These are phyloP conservation scores for Saccharomyces pastorianus DNA, from an alignment of 1,139 yeast genomes.

Conservation along the genomic window DNA sequence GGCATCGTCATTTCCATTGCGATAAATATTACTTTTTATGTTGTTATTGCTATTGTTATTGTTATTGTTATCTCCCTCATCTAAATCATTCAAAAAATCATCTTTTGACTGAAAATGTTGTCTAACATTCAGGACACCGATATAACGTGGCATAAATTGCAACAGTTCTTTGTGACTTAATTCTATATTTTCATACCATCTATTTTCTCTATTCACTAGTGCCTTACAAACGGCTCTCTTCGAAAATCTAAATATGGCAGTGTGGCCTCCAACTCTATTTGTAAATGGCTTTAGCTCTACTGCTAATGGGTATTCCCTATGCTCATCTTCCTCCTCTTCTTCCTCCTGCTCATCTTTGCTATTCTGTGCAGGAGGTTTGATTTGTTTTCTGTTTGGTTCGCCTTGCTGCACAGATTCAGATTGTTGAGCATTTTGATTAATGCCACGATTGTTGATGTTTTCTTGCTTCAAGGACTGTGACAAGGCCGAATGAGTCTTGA, in stretches of 20 bases:
- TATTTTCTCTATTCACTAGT: conserved; percentile 77
- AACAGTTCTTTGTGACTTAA: conserved; percentile 65
- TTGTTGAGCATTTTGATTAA: background rate
- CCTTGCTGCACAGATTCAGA: conserved; percentile 2
- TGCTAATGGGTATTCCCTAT: conserved; percentile 50
- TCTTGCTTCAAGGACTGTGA: background rate
- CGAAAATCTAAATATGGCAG: conserved; percentile 88
- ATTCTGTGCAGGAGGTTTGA: conserved; percentile 22
- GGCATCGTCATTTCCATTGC: background rate
- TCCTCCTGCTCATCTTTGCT: conserved; percentile 35
- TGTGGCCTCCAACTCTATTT: conserved; percentile 96
- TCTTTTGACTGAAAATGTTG: conserved; percentile 37
- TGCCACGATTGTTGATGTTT: background rate
- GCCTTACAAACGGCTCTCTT: conserved; percentile 95
- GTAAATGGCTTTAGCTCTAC: conserved; percentile 83
- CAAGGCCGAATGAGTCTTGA: background rate
- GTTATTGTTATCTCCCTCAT: background rate
- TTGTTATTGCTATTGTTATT: background rate
- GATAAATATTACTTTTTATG: background rate
- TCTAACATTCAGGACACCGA: conserved; percentile 88
- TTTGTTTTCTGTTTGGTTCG: conserved; percentile 12
- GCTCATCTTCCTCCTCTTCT: conserved; percentile 19
- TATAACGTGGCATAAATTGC: conserved; percentile 82
- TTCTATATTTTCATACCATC: conserved; percentile 87
- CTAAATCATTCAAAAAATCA: conserved; percentile 7